Conservation (phyloP, 75 land plant species). For the Picea sitchensis region DNA sequence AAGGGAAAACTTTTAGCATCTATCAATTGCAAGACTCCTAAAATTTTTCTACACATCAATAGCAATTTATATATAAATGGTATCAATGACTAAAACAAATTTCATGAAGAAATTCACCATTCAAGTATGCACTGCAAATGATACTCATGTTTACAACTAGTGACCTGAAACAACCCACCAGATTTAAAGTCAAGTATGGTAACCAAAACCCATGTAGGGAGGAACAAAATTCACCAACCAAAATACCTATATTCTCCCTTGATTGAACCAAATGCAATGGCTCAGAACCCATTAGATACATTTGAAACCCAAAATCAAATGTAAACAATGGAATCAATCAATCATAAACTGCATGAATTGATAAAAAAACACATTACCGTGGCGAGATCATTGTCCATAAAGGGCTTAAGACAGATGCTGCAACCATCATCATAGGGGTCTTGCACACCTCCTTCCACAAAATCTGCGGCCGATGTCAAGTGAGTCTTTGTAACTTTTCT, state of each 20-base stretch:
- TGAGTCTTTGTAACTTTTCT: slow-evolving; percentile 1
- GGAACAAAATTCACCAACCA: neutral
- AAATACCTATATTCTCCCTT: neutral
- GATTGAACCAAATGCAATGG: neutral
- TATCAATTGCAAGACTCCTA: no score
- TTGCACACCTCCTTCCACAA: slow-evolving; percentile 93
- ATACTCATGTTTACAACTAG: slow-evolving; percentile 93
- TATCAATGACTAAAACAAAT: neutral
- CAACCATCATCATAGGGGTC: slow-evolving; percentile 93
- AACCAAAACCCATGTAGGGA: neutral
- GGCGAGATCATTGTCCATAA: slow-evolving; percentile 34
- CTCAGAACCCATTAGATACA: neutral
- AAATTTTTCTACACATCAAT: neutral
- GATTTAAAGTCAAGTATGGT: no score
- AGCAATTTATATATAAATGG: neutral
- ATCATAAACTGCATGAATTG: neutral
- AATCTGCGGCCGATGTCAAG: slow-evolving; percentile 75
- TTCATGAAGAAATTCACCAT: slow-evolving; percentile 43
- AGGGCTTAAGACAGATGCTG: slow-evolving; percentile 86
- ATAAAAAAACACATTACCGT: slow-evolving; percentile 9
- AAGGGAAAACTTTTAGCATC: neutral
- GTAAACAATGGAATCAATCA: neutral
- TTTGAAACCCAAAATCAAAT: neutral
- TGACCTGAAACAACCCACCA: slow-evolving; percentile 36
- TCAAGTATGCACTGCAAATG: slow-evolving; percentile 98